Percentiles rank a stretch among this genome's conserved stretches.
Conservation (phyloP, 2,329 filamentous ascomycete genomes). For the Aspergillus uvarum region DNA sequence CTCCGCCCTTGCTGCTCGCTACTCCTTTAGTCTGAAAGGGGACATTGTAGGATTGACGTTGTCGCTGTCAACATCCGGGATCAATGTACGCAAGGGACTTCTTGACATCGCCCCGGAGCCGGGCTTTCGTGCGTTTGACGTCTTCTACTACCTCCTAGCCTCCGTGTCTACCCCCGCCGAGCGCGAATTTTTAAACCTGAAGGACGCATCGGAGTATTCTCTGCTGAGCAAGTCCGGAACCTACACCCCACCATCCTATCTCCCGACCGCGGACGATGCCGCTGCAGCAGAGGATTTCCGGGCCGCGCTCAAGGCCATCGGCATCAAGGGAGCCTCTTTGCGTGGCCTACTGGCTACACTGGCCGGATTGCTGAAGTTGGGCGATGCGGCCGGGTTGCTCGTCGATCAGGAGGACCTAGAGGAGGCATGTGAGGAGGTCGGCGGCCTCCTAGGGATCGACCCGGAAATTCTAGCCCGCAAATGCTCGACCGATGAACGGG, state of each 20-base stretch:
- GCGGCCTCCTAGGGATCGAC: slow-evolving; percentile 80
- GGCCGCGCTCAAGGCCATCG: slow-evolving; percentile 80
- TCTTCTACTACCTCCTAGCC: slow-evolving; percentile 94
- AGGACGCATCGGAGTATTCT: slow-evolving; percentile 72
- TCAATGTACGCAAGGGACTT: slow-evolving; percentile 79
- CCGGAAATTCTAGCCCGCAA: slow-evolving; percentile 76
- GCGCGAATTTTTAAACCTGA: slow-evolving; percentile 80
- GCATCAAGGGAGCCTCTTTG: slow-evolving; percentile 83
- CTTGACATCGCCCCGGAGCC: slow-evolving; percentile 74
- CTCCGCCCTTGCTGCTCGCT: slow-evolving; percentile 73
- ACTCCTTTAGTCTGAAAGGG: slow-evolving; percentile 79
- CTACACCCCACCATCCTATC: slow-evolving; percentile 80
- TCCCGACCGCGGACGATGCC: slow-evolving; percentile 88
- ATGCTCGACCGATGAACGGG: slow-evolving; percentile 80
- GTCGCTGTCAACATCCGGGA: slow-evolving; percentile 79
- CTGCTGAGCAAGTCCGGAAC: slow-evolving; percentile 81
- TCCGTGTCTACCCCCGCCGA: slow-evolving; percentile 87
- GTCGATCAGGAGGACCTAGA: slow-evolving; percentile 83
- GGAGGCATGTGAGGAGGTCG: slow-evolving; percentile 85
- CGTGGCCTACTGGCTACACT: slow-evolving; percentile 82
- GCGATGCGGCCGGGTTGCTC: slow-evolving; percentile 81
- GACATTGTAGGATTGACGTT: slow-evolving; percentile 73
- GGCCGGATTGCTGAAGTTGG: slow-evolving; percentile 84
- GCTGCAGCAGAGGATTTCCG: slow-evolving; percentile 93
- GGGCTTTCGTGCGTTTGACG: slow-evolving; percentile 91